Evolutionary conservation across 306 rosid species (phyloP).

Genomic region (Pyrus betulifolia): DNA sequence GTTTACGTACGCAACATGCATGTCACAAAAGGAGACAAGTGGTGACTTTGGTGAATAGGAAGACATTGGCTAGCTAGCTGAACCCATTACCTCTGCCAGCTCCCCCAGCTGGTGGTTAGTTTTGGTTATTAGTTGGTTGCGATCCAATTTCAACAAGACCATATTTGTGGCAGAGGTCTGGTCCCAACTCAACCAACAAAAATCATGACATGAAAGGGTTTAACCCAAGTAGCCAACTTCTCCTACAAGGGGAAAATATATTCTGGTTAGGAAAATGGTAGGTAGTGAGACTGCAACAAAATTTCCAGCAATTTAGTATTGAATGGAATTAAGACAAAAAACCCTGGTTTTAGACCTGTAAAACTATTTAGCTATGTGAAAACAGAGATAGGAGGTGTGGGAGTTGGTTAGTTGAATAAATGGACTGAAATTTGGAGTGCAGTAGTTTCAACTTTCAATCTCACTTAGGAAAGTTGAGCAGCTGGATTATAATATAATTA

Average conservation of each 20-base stretch:
- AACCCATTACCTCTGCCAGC: background rate
- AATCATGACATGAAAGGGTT: background rate
- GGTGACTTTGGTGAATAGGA: background rate
- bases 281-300: conserved; percentile 10
- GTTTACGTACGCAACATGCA: background rate
- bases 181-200: conserved; percentile 16
- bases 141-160: background rate
- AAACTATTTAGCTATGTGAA: background rate
- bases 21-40: background rate
- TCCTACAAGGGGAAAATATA: conserved; percentile 11
- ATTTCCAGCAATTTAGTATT: background rate
- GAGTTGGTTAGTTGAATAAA: background rate
- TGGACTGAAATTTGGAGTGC: background rate
- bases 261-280: conserved; percentile 19
- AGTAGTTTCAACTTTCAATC: background rate
- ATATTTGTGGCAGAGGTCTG: background rate
- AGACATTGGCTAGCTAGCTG: background rate
- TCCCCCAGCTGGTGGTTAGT: background rate
- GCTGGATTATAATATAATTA: background rate
- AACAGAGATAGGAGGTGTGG: background rate
- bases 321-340: background rate
- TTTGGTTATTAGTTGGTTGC: background rate
- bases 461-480: background rate
- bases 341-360: background rate
- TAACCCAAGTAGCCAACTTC: conserved; percentile 22